A percentile compares a stretch with the other conserved stretches of the same genome.
These are phyloP conservation scores for Stevia rebaudiana DNA, from an alignment of 140 eudicot genomes.

Conservation along the genomic window DNA sequence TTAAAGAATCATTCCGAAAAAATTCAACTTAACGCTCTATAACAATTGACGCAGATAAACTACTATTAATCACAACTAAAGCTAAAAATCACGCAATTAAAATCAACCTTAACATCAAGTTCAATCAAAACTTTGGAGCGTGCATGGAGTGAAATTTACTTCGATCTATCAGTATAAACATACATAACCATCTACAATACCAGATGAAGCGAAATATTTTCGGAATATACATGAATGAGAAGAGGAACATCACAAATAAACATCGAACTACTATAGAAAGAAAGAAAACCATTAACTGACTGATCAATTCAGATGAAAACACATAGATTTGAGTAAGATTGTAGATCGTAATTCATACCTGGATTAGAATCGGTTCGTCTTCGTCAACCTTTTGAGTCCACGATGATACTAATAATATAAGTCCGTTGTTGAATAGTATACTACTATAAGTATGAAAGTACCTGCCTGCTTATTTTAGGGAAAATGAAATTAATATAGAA, in stretches of 20 bases:
- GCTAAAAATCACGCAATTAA: background rate
- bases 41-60: background rate
- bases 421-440: background rate
- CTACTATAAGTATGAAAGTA: background rate
- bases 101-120: background rate
- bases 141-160: constrained; percentile 8
- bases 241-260: background rate
- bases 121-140: background rate
- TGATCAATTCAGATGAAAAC: background rate
- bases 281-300: background rate
- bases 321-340: background rate
- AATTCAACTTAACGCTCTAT: background rate
- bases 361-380: background rate
- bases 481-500: no score
- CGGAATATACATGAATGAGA: background rate
- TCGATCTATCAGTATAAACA: background rate
- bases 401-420: background rate
- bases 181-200: background rate
- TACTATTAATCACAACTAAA: background rate
- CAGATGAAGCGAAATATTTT: background rate
- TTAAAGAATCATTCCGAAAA: background rate
- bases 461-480: no score
- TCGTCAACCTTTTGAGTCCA: constrained; percentile 29
- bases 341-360: constrained; percentile 18
- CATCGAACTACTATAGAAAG: background rate